Conservation (phyloP, 2,329 filamentous ascomycete species). For the Rachicladosporium sp. region DNA sequence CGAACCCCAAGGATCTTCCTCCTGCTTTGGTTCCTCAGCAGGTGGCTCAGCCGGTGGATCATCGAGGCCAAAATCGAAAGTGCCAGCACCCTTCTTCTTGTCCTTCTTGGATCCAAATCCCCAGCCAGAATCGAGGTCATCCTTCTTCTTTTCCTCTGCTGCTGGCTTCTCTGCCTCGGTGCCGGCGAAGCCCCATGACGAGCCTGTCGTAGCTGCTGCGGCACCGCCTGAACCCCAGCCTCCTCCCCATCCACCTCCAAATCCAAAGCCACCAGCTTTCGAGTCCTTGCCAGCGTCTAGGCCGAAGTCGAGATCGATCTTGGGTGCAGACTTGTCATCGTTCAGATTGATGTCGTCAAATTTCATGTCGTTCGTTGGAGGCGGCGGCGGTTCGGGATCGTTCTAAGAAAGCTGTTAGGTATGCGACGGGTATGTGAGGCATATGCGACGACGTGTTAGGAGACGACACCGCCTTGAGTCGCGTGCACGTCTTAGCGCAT, state of each 20-base stretch:
- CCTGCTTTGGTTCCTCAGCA: no score
- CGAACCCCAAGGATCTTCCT: conserved; percentile 12
- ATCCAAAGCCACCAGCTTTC: conserved; percentile 18
- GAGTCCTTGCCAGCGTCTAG: conserved; percentile 14
- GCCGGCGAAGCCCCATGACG: conserved; percentile 23
- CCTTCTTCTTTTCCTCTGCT: conserved; percentile 13
- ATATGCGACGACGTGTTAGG: no score
- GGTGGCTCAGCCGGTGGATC: conserved; percentile 8
- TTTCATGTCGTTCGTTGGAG: conserved; percentile 24
- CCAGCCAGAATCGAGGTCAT: conserved; percentile 13
- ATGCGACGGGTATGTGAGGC: no score
- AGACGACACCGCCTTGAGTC: no score
- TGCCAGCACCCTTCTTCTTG: conserved; percentile 23
- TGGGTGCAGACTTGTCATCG: conserved; percentile 31
- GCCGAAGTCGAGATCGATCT: conserved; percentile 36
- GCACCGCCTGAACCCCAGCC: conserved; percentile 20
- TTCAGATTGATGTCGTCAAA: conserved; percentile 36
- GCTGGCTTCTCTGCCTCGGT: neutral
- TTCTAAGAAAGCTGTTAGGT: conserved; percentile 9
- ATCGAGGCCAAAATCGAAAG: conserved; percentile 20
- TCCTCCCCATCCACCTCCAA: conserved; percentile 19
- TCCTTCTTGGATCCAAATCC: conserved; percentile 21
- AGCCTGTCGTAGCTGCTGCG: conserved; percentile 6
- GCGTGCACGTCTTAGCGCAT: no score
- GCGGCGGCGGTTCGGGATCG: conserved; percentile 13